A percentile compares a stretch with the other conserved stretches of the same genome.
Evolutionary conservation across 2,329 filamentous ascomycete species (phyloP).

Genomic region (Gnomoniopsis smithogilvyi): DNA sequence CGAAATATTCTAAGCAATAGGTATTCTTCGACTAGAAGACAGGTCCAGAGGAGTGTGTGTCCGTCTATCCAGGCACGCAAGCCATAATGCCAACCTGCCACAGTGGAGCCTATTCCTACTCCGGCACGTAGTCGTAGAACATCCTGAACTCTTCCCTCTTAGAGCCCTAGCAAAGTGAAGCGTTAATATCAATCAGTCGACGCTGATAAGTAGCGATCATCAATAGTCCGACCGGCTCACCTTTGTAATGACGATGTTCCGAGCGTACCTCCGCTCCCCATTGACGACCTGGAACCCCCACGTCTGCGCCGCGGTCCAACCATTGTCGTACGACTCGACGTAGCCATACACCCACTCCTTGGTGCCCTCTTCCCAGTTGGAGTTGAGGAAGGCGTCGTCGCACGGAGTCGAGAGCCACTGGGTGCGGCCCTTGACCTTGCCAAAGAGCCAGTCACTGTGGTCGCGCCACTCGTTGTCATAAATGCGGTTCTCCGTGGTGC

Average conservation of each 20-base stretch:
- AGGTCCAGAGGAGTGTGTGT: not conserved
- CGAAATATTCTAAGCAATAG: too few relatives aligned
- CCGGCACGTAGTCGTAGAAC: conserved; percentile 50
- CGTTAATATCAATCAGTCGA: not conserved
- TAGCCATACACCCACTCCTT: conserved; percentile 58
- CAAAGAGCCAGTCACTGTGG: conserved; percentile 79
- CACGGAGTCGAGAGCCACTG: conserved; percentile 39
- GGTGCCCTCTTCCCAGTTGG: conserved; percentile 58
- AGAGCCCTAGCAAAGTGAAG: not conserved
- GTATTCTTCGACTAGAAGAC: not conserved
- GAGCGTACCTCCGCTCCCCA: conserved; percentile 49
- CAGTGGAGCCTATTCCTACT: conserved; percentile 9
- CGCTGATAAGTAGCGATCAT: not conserved
- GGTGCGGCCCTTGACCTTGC: conserved; percentile 61
- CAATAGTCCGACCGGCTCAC: conserved; percentile 12
- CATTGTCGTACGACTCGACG: conserved; percentile 50
- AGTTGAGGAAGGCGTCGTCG: conserved; percentile 52
- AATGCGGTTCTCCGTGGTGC: conserved; percentile 55
- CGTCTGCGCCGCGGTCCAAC: conserved; percentile 55
- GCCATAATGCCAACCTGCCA: not conserved
- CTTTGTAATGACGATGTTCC: conserved; percentile 54
- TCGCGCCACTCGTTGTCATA: conserved; percentile 52
- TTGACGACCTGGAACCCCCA: conserved; percentile 59
- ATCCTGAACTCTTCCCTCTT: conserved; percentile 49
- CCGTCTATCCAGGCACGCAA: not conserved